phyloP scores from a whole-genome alignment of 1,139 yeast species.

The Starmera stellimalicola region DNA sequence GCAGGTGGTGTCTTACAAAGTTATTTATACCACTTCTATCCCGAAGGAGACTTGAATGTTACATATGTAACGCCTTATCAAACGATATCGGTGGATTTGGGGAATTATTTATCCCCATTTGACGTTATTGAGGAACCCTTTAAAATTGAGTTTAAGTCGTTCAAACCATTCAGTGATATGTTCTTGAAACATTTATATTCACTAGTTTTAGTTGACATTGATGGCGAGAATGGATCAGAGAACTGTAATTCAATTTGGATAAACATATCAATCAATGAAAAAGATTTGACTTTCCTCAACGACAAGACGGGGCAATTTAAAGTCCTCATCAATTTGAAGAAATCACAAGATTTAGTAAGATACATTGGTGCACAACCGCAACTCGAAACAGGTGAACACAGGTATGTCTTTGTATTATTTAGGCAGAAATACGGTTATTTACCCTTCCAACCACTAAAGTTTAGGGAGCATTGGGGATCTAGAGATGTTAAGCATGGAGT shows the following conservation, averaged over 20 bases:
- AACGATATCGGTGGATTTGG: conserved; percentile 5
- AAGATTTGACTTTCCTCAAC: conserved; percentile 1
- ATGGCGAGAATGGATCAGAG: conserved; percentile 4
- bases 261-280: conserved; percentile 8
- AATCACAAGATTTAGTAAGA: conserved; percentile 25
- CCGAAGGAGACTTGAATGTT: background rate
- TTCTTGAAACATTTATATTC: conserved; percentile 7
- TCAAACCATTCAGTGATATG: conserved; percentile 5
- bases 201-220: conserved; percentile 12
- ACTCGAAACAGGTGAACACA: conserved; percentile 68
- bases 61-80: background rate
- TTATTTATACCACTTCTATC: background rate
- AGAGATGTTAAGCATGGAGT: conserved; percentile 69
- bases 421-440: conserved; percentile 40
- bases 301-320: conserved; percentile 4
- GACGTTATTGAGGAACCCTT: conserved; percentile 8
- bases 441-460: conserved; percentile 22
- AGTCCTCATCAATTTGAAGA: conserved; percentile 8
- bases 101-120: conserved; percentile 13
- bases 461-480: conserved; percentile 82
- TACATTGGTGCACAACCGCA: conserved; percentile 86
- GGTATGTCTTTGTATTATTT: conserved; percentile 68
- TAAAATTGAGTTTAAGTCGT: conserved; percentile 7
- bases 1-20: background rate
- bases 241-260: conserved; percentile 15